Evolutionary conservation across 352 stramenopile species (phyloP).

Genomic region (Phytophthora brassicae): DNA sequence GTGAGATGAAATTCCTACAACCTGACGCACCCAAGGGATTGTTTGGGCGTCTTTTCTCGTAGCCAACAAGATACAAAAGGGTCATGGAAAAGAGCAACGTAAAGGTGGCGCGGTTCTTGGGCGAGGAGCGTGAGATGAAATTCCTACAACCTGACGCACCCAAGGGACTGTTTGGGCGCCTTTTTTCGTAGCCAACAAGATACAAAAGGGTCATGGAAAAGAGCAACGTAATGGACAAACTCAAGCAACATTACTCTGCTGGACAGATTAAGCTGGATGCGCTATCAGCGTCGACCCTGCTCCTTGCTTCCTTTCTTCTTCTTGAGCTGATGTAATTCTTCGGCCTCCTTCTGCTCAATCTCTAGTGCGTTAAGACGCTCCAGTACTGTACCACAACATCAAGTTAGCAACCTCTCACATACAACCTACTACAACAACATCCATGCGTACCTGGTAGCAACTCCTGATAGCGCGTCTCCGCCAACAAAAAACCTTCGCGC

Average conservation of each 20-base stretch:
- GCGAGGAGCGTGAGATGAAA: slow-evolving; percentile 83
- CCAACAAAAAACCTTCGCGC: slow-evolving; percentile 74
- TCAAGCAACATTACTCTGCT: slow-evolving; percentile 22
- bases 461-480: slow-evolving; percentile 79
- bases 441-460: slow-evolving; percentile 59
- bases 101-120: slow-evolving; percentile 91
- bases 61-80: not conserved
- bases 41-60: slow-evolving; percentile 72
- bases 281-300: slow-evolving; percentile 60
- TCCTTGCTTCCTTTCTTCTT: slow-evolving; percentile 82
- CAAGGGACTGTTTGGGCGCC: slow-evolving; percentile 75
- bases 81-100: no score
- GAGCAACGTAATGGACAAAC: slow-evolving; percentile 11
- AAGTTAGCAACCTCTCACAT: slow-evolving; percentile 7
- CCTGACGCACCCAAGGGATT: slow-evolving; percentile 82
- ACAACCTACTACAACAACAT: not conserved
- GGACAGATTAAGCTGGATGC: slow-evolving; percentile 13
- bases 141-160: slow-evolving; percentile 86
- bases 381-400: slow-evolving; percentile 45
- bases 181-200: slow-evolving; percentile 49
- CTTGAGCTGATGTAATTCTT: slow-evolving; percentile 62
- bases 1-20: slow-evolving; percentile 86
- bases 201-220: no score
- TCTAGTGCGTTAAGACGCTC: slow-evolving; percentile 82
- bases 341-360: slow-evolving; percentile 74